Base-by-base conservation (phyloP, 495 filamentous ascomycete genomes). In the Thermochaetoides thermophila region DNA sequence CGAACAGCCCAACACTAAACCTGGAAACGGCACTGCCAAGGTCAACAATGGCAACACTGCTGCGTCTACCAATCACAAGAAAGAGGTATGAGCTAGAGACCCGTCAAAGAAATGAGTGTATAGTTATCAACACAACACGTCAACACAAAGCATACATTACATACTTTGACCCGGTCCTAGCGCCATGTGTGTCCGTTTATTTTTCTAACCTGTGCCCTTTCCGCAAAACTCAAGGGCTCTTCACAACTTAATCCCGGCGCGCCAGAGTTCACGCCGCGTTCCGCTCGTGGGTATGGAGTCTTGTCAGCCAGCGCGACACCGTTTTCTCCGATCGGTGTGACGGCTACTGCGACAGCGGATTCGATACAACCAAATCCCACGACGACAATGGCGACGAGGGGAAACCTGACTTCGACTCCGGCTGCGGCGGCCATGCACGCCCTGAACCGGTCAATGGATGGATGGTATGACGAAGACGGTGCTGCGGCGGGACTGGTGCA, bases 201-300 rank as follows among this genome's bases (percentile, higher is more conserved):
- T 45, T 34, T 41, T 47, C 29, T 32, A 40, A 39, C 32, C 36
- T 13, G 31, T n/a, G 49, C 69, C 64, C 53, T 49, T 38, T n/a
- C n/a, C n/a, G n/a, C n/a, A n/a, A n/a, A n/a, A n/a, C n/a, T n/a
- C n/a, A n/a, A n/a, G n/a, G n/a, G n/a, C n/a, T n/a, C n/a, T n/a
- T 68, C 61, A 38, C 61, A 45, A 33, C 46, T 71, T 40, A 71
- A 71, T 49, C 68, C 70, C 10, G 60, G 56, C 34, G 70, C 70
- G 27, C 64, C 66, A 29, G 57, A 61, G 25, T 73, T 74, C 35
- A 64, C 68, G 8, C 68, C 70, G 26, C 52, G 59, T 32, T 52
- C 54, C n/a, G n/a, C n/a, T n/a, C n/a, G n/a, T n/a, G n/a, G n/a
- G n/a, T n/a, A n/a, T n/a, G n/a, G n/a, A n/a, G n/a, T n/a, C n/a